phyloP scores from a whole-genome alignment of 192 early-diverging fungal species.

The Pecoramyces ruminantium region DNA sequence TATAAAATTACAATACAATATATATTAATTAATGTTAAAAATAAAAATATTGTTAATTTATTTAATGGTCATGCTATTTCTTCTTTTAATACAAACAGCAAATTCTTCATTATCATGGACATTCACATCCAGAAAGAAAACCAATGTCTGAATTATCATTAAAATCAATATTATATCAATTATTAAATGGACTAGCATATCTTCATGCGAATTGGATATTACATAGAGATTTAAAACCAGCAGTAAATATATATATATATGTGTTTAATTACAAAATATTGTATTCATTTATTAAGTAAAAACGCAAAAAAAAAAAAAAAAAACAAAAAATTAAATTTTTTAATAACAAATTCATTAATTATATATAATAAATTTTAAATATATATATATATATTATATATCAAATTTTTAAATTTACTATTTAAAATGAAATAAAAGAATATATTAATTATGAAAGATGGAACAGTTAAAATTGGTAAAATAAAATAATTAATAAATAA shows the following conservation, averaged over 20 bases:
- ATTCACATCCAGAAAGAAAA: constrained; percentile 42
- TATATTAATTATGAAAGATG: constrained; percentile 27
- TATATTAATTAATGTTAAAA: no score
- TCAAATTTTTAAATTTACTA: constrained; percentile 13
- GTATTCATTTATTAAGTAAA: no score
- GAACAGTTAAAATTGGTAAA: constrained; percentile 33
- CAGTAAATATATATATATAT: constrained; percentile 1
- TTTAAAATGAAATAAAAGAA: constrained; percentile 7
- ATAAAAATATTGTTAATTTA: no score
- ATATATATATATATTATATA: constrained; percentile 13
- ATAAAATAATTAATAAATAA: no score
- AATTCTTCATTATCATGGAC: constrained; percentile 79
- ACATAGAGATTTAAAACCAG: constrained; percentile 30
- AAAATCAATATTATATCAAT: constrained; percentile 33
- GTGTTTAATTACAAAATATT: no score
- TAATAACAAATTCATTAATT: no score
- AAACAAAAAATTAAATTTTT: no score
- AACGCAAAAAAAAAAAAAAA: no score
- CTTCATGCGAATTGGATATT: constrained; percentile 39
- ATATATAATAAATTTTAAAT: not conserved
- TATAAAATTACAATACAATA: no score
- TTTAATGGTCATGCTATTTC: no score
- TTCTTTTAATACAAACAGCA: no score
- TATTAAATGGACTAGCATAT: constrained; percentile 36
- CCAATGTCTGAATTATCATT: constrained; percentile 53